Evolutionary conservation across 306 rosid species (phyloP).

Genomic region (Myrica gale): DNA sequence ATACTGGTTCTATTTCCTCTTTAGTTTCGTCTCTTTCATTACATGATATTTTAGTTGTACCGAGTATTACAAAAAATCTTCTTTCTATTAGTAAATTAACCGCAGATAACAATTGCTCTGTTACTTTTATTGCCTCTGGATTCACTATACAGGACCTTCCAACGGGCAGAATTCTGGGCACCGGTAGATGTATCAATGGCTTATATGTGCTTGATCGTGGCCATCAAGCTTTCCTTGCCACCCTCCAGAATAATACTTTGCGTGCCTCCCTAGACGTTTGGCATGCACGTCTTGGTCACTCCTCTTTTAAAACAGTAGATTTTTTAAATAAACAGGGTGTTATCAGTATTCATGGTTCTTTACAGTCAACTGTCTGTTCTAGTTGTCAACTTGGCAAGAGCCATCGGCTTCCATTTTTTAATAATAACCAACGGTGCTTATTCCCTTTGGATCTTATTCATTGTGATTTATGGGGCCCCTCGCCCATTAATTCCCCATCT

Average conservation of each 20-base stretch:
- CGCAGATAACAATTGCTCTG: background rate
- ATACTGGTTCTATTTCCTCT: background rate
- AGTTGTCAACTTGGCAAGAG: background rate
- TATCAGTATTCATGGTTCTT: background rate
- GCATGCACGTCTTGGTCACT: background rate
- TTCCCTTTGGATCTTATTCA: background rate
- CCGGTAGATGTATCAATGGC: background rate
- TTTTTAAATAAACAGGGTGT: background rate
- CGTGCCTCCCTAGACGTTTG: background rate
- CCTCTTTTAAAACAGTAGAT: background rate
- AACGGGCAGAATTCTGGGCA: background rate
- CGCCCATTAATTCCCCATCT: background rate
- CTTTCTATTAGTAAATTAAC: background rate
- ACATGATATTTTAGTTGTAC: background rate
- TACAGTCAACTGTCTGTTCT: background rate
- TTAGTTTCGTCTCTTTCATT: background rate
- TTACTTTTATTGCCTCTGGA: background rate
- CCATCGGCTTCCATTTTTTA: too few relatives aligned
- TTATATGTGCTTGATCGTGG: background rate
- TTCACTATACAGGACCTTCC: background rate
- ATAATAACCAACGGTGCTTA: too few relatives aligned
- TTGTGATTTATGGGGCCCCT: conserved; percentile 2
- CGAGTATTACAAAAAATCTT: background rate
- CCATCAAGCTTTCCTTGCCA: background rate
- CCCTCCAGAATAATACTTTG: background rate